Base-by-base conservation (phyloP, 2,329 filamentous ascomycete species). In the Aspergillus costaricaensis region DNA sequence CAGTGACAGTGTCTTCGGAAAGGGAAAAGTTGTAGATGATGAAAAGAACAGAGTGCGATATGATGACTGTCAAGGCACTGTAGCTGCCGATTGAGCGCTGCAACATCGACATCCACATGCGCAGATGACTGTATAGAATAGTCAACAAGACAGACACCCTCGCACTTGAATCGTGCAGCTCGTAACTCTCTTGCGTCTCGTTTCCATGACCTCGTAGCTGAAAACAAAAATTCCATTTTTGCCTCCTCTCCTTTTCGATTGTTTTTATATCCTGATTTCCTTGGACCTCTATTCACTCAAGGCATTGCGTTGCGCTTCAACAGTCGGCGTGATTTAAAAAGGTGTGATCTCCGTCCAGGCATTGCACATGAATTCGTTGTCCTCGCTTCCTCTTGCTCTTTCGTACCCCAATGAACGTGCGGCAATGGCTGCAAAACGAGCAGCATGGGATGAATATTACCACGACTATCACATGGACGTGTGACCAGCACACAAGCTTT, bases 141-240 rank as follows among this genome's bases (percentile, higher is more conserved):
- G 30, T 44, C 55, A 58, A 38, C 50, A 60, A 51, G 55, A 61
- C 39, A 43, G 39, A 57, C 58, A 57, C 59, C 65, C 68, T 61
- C 62, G 62, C 63, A 53, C 62, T 62, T 68, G 68, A 57, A 66
- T 73, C 72, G 62, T 74, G 67, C 67, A 70, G 65, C 67, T 72
- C 72, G 63, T 74, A 68, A 72, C 64, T 64, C 66, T 73, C 68
- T 67, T 71, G 63, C 60, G 68, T 70, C 50, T 69, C 67, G 67
- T 70, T 70, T 67, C 67, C 67, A 64, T 72, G 62, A 62, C 63
- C 60, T 75, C 66, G 55, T 69, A 63, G 66, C 59, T 61, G 65
- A 27, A 41, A 36, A 27, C 17, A 47, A 27, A 44, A 44, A 10
- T 39, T 17, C 12, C 15, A 27, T 21, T 12, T 12, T 55, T 57